Percentiles rank a stretch among this genome's conserved stretches.
Evolutionary conservation across 441 rosid species (phyloP).

Genomic region (Erodium moschatum): DNA sequence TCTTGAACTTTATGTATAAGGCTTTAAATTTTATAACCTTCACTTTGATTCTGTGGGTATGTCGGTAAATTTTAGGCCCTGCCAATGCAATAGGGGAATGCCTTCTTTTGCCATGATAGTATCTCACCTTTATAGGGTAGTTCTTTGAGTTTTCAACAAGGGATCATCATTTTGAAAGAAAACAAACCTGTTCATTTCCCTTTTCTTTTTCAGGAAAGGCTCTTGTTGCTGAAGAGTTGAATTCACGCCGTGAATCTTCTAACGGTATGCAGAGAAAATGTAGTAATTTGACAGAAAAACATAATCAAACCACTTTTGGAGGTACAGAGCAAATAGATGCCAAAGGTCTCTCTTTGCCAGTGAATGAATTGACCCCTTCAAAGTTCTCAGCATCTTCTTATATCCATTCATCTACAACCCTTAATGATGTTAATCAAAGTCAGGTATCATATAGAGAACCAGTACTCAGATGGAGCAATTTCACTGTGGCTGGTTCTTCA

Average conservation of each 20-base stretch:
- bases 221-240: slow-evolving; percentile 3
- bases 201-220: slow-evolving; percentile 18
- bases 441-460: slow-evolving; percentile 8
- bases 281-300: slow-evolving; percentile 5
- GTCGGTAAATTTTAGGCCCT: background rate
- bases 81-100: background rate
- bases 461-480: background rate
- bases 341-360: slow-evolving; percentile 1
- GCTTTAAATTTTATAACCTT: background rate
- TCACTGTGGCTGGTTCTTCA: slow-evolving; percentile 9
- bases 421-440: slow-evolving; percentile 9
- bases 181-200: background rate
- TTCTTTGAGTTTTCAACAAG: too few relatives aligned
- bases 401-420: slow-evolving; percentile 12
- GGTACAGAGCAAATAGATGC: slow-evolving; percentile 7
- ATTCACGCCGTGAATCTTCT: slow-evolving; percentile 8
- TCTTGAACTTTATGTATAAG: background rate
- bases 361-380: background rate
- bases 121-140: too few relatives aligned
- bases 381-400: background rate
- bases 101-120: background rate
- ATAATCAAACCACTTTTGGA: slow-evolving; percentile 7
- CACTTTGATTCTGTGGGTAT: background rate
- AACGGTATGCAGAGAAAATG: slow-evolving; percentile 7
- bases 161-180: too few relatives aligned